These are phyloP conservation scores for Geosmithia flava DNA, from an alignment of 2,329 filamentous ascomycete species.

Conservation along the genomic window DNA sequence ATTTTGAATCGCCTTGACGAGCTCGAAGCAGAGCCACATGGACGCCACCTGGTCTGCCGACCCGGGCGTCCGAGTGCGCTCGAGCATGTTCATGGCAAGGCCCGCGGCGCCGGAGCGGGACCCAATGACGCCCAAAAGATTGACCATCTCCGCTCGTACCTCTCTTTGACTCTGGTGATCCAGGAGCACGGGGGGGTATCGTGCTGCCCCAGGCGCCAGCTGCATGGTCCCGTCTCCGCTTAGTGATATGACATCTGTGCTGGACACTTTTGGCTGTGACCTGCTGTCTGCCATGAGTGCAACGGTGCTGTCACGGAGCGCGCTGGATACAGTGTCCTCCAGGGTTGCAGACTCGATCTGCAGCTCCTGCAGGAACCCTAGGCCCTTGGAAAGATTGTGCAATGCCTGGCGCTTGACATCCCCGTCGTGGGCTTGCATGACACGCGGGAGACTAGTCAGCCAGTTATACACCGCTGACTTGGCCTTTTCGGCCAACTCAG, in stretches of 20 bases:
- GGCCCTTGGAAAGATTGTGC: constrained; percentile 62
- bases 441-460: constrained; percentile 65
- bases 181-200: constrained; percentile 51
- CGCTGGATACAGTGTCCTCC: constrained; percentile 52
- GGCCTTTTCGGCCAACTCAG: constrained; percentile 48
- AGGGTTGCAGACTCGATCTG: constrained; percentile 54
- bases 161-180: constrained; percentile 52
- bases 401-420: constrained; percentile 60
- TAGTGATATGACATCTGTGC: background rate
- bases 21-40: constrained; percentile 69
- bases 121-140: constrained; percentile 44
- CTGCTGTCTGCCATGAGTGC: constrained; percentile 11
- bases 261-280: background rate
- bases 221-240: background rate
- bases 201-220: constrained; percentile 3
- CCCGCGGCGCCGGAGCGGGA: constrained; percentile 44
- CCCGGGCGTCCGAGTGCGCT: constrained; percentile 44
- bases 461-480: constrained; percentile 67
- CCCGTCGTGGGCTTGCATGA: constrained; percentile 79
- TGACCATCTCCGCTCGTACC: constrained; percentile 43
- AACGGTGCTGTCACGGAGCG: constrained; percentile 65
- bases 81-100: constrained; percentile 54
- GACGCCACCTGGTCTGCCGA: constrained; percentile 52
- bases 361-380: constrained; percentile 51
- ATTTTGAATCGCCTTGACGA: constrained; percentile 46